A percentile compares a stretch with the other conserved stretches of the same genome.
These are phyloP conservation scores for Coemansia sp. DNA, from an alignment of 192 early-diverging fungal genomes.

Conservation along the genomic window DNA sequence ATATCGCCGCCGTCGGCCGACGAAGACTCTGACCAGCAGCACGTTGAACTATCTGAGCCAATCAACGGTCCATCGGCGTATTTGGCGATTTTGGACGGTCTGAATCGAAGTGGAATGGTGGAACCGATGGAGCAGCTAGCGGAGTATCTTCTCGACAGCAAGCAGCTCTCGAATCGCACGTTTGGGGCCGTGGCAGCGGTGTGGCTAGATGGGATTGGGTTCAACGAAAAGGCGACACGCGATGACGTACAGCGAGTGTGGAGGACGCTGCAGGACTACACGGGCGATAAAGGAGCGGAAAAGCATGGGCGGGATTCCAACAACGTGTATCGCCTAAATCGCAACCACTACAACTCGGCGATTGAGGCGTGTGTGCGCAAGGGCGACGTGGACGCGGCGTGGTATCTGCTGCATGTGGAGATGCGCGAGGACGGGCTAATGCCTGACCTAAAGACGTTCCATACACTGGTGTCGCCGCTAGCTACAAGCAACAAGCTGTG, in stretches of 20 bases:
- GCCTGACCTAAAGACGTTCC: slow-evolving; percentile 34
- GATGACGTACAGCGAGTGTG: slow-evolving; percentile 33
- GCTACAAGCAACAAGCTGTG: slow-evolving; percentile 32
- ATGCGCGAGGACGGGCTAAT: slow-evolving; percentile 26
- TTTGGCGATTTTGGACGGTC: slow-evolving; percentile 31
- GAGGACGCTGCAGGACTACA: slow-evolving; percentile 13
- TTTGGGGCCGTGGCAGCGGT: slow-evolving; percentile 28
- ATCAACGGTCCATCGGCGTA: slow-evolving; percentile 16
- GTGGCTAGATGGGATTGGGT: slow-evolving; percentile 42
- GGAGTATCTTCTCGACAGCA: slow-evolving; percentile 24
- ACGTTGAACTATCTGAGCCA: background rate
- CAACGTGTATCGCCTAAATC: slow-evolving; percentile 19
- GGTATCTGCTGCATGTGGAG: slow-evolving; percentile 35
- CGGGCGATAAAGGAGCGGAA: slow-evolving; percentile 1
- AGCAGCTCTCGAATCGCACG: slow-evolving; percentile 8
- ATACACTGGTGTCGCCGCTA: slow-evolving; percentile 40
- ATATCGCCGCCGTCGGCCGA: background rate
- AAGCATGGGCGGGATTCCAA: background rate
- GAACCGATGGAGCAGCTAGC: slow-evolving; percentile 37
- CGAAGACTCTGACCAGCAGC: background rate
- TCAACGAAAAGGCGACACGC: slow-evolving; percentile 10
- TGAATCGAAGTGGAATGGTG: slow-evolving; percentile 21
- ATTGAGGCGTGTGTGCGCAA: slow-evolving; percentile 49
- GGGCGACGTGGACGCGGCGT: slow-evolving; percentile 39
- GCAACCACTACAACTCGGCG: slow-evolving; percentile 40